phyloP scores from a whole-genome alignment of 129 eudicot genomes.

The carrot (Daucus carota) region DNA sequence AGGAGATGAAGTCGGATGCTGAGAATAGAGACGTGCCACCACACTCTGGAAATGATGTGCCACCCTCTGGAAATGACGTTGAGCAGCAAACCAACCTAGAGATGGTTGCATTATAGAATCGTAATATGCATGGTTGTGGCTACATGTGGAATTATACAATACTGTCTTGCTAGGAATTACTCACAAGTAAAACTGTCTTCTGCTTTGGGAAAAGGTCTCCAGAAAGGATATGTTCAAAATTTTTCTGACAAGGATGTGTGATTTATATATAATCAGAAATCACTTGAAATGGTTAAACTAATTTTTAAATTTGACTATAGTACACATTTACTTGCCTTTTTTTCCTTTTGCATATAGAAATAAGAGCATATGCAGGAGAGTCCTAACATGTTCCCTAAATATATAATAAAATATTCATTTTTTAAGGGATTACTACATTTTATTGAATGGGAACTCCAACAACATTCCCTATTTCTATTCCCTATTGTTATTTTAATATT shows the following conservation, averaged over 20 bases:
- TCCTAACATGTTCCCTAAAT: too few relatives aligned
- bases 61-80: slow-evolving; percentile 11
- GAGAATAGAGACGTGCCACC: slow-evolving; percentile 29
- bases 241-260: background rate
- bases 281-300: background rate
- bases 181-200: background rate
- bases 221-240: background rate
- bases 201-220: background rate
- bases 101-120: slow-evolving; percentile 63
- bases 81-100: slow-evolving; percentile 49
- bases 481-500: too few relatives aligned
- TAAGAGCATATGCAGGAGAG: too few relatives aligned
- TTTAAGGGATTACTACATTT: too few relatives aligned
- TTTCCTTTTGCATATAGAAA: too few relatives aligned
- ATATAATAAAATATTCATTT: too few relatives aligned
- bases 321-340: too few relatives aligned
- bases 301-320: too few relatives aligned
- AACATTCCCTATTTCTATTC: too few relatives aligned
- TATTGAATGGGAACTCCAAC: too few relatives aligned
- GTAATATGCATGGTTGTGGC: background rate
- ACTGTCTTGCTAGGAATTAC: background rate
- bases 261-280: background rate
- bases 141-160: background rate
- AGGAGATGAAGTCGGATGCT: slow-evolving; percentile 53
- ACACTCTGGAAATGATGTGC: slow-evolving; percentile 14